phyloP scores from a whole-genome alignment of 495 filamentous ascomycete genomes.

The Aspergillus olivimuriae region DNA sequence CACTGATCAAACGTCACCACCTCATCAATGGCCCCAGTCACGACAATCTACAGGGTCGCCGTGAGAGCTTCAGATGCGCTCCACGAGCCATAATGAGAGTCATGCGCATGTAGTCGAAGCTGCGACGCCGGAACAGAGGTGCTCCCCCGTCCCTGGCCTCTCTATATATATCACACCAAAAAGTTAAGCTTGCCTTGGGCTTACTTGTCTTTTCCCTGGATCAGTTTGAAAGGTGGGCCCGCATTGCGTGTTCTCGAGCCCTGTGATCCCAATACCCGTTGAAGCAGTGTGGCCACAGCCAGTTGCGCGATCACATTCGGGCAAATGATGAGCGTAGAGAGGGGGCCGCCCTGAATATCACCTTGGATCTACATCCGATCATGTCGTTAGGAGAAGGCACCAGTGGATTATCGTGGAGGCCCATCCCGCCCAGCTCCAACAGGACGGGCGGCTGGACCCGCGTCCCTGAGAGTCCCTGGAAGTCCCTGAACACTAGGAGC shows the following conservation, averaged over 20 bases:
- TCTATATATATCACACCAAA: constrained; percentile 8
- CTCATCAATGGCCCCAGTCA: too few species aligned
- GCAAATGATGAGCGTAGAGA: constrained; percentile 12
- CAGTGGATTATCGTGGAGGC: constrained; percentile 1
- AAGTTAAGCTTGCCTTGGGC: constrained; percentile 6
- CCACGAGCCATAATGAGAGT: too few species aligned
- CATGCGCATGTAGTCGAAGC: too few species aligned
- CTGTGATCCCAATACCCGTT: constrained; percentile 12
- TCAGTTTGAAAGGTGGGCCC: constrained; percentile 10
- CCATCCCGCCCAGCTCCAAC: constrained; percentile 1
- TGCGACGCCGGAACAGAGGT: too few species aligned
- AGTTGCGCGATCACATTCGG: too few species aligned
- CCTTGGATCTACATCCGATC: constrained; percentile 9
- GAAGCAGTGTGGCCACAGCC: too few species aligned
- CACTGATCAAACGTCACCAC: too few species aligned
- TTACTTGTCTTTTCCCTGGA: constrained; percentile 3
- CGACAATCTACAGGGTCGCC: too few species aligned
- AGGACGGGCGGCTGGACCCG: too few species aligned
- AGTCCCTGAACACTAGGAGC: too few species aligned
- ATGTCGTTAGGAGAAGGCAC: constrained; percentile 8
- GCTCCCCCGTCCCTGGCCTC: not conserved
- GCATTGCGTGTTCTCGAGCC: constrained; percentile 17
- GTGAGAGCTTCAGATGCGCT: too few species aligned
- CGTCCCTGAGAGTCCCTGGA: constrained; percentile 3
- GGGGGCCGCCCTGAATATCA: constrained; percentile 12